A percentile compares a stretch with the other conserved stretches of the same genome.
Conservation (phyloP, 768 basidiomycete species). For the Coprinellus micaceus region DNA sequence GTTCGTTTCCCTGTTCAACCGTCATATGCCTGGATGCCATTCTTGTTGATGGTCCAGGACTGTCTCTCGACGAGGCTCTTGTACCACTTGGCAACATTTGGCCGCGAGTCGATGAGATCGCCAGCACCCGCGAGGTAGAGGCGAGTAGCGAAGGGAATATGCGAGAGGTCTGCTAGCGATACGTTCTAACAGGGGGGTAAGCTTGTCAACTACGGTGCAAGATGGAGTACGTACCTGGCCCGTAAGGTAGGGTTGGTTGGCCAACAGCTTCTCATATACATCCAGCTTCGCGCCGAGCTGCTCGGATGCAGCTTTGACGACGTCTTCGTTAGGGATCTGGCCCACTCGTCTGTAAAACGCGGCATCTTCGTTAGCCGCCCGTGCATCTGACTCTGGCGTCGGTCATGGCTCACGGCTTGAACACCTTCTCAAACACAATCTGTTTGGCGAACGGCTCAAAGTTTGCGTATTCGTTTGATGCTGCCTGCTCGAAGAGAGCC, state of each 20-base stretch:
- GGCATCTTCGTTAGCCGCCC: background rate
- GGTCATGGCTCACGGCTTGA: constrained; percentile 36
- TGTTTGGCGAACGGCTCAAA: constrained; percentile 36
- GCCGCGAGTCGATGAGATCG: constrained; percentile 30
- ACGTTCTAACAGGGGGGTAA: constrained; percentile 26
- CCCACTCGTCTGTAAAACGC: background rate
- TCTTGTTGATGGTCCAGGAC: constrained; percentile 45
- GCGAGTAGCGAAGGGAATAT: constrained; percentile 34
- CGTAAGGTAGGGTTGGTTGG: constrained; percentile 43
- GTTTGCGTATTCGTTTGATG: constrained; percentile 42
- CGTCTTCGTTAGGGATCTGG: constrained; percentile 23
- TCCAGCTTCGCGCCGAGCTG: constrained; percentile 34
- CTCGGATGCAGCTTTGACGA: constrained; percentile 16
- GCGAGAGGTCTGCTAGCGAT: constrained; percentile 44
- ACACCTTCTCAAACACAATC: constrained; percentile 42
- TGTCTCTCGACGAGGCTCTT: constrained; percentile 41
- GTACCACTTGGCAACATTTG: constrained; percentile 53
- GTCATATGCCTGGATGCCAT: background rate
- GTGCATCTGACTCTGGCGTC: background rate
- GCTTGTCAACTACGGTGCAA: too few relatives aligned
- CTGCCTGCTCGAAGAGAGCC: constrained; percentile 37
- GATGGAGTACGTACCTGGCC: constrained; percentile 38
- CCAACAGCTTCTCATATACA: constrained; percentile 45
- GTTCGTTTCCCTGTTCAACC: background rate
- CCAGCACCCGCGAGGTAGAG: constrained; percentile 18